phyloP scores from a whole-genome alignment of 257 asterid species.

The Gardenia jasminoides region DNA sequence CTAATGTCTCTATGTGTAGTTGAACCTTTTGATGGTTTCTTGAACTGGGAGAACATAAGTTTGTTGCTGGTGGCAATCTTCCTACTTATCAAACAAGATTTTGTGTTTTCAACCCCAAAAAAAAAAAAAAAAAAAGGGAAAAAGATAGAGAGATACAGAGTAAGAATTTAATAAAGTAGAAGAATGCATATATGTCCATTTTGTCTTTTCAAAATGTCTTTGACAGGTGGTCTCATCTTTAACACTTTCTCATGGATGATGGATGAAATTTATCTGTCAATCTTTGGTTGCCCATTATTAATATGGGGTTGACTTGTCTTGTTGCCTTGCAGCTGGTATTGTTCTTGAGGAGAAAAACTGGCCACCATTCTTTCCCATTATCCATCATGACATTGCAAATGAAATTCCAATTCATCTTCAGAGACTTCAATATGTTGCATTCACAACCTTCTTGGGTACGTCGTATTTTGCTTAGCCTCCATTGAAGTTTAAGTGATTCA shows the following conservation, averaged over 20 bases:
- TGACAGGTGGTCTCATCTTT: background rate
- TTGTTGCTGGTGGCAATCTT: background rate
- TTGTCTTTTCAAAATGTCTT: background rate
- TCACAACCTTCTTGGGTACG: conserved; percentile 88
- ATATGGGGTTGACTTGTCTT: conserved; percentile 16
- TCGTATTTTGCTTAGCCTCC: conserved; percentile 11
- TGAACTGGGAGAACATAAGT: background rate
- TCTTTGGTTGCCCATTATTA: background rate
- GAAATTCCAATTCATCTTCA: conserved; percentile 95
- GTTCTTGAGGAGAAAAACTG: conserved; percentile 78
- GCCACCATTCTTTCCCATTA: conserved; percentile 97
- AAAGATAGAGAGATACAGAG: no score
- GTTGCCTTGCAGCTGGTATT: conserved; percentile 61
- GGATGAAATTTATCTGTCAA: background rate
- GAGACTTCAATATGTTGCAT: conserved; percentile 88
- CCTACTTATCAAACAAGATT: background rate
- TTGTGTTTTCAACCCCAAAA: background rate
- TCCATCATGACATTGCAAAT: conserved; percentile 89
- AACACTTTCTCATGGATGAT: background rate
- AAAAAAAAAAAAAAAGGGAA: no score
- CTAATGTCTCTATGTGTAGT: background rate
- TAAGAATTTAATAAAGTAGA: no score
- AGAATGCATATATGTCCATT: background rate
- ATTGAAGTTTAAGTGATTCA: background rate
- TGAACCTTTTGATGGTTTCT: background rate